Percentiles rank a stretch among this genome's conserved stretches.
These are phyloP conservation scores for Lentinula novae-zelandiae DNA, from an alignment of 1,284 basidiomycete genomes.

Conservation along the genomic window DNA sequence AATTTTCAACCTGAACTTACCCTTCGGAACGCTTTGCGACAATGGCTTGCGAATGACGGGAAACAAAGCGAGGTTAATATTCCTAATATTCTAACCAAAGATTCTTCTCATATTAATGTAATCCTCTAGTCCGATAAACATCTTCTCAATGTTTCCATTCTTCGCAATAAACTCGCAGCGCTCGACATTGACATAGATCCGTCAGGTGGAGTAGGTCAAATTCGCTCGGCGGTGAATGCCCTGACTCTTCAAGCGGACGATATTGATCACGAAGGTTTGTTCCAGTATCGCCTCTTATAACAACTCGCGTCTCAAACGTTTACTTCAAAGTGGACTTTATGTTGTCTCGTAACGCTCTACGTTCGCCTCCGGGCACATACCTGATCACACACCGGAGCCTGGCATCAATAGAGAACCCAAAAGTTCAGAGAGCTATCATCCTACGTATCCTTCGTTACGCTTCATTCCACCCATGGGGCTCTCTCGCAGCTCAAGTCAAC, in stretches of 20 bases:
- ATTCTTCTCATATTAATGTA: neutral
- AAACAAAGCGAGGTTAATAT: conserved; percentile 4
- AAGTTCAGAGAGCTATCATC: conserved; percentile 44
- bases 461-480: conserved; percentile 74
- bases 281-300: neutral
- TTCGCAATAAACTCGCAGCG: conserved; percentile 1
- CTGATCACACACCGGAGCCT: conserved; percentile 38
- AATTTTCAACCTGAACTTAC: conserved; percentile 72
- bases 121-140: conserved; percentile 3
- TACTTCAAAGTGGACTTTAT: conserved; percentile 31
- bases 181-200: conserved; percentile 6
- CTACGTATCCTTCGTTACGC: conserved; percentile 64
- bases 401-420: conserved; percentile 28
- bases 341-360: conserved; percentile 30
- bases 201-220: conserved; percentile 4
- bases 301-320: conserved; percentile 11
- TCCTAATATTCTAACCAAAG: neutral
- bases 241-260: conserved; percentile 10
- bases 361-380: conserved; percentile 50
- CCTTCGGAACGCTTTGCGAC: conserved; percentile 64
- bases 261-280: conserved; percentile 12
- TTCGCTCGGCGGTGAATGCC: conserved; percentile 7
- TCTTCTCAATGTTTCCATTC: conserved; percentile 2
- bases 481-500: conserved; percentile 51
- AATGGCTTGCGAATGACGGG: conserved; percentile 26